Evolutionary conservation across 805 yeast species (phyloP).

Genomic region (Priceomyces fermenticarens): DNA sequence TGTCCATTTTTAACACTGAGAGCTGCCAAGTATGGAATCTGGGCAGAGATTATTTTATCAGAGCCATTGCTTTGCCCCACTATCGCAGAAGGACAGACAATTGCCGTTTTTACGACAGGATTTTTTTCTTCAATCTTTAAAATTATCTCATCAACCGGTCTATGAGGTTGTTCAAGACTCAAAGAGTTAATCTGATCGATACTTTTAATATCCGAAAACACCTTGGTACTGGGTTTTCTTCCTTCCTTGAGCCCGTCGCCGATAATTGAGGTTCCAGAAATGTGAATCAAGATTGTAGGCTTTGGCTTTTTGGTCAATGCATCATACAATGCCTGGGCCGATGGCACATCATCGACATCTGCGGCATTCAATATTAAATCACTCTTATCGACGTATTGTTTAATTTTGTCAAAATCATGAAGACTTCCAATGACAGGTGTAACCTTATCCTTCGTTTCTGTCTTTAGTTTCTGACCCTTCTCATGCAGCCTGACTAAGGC

Average conservation of each 20-base stretch:
- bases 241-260: constrained; percentile 14
- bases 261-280: constrained; percentile 33
- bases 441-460: constrained; percentile 13
- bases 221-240: constrained; percentile 14
- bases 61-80: constrained; percentile 31
- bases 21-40: constrained; percentile 24
- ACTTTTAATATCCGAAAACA: constrained; percentile 19
- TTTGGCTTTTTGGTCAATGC: constrained; percentile 16
- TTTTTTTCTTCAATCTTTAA: constrained; percentile 24
- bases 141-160: constrained; percentile 28
- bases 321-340: constrained; percentile 17
- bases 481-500: constrained; percentile 20
- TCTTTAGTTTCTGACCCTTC: constrained; percentile 13
- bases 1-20: constrained; percentile 14
- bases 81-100: constrained; percentile 32
- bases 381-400: constrained; percentile 14
- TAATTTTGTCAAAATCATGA: constrained; percentile 13
- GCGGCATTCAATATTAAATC: constrained; percentile 33
- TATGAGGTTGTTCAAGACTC: constrained; percentile 25
- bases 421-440: constrained; percentile 21
- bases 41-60: constrained; percentile 24
- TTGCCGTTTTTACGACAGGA: constrained; percentile 25
- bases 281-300: constrained; percentile 28
- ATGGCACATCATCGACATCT: constrained; percentile 22
- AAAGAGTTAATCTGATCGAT: constrained; percentile 24